Percentiles rank a stretch among this genome's conserved stretches.
Evolutionary conservation across 495 filamentous ascomycete species (phyloP).

Genomic region (Penicillium riverlandense): DNA sequence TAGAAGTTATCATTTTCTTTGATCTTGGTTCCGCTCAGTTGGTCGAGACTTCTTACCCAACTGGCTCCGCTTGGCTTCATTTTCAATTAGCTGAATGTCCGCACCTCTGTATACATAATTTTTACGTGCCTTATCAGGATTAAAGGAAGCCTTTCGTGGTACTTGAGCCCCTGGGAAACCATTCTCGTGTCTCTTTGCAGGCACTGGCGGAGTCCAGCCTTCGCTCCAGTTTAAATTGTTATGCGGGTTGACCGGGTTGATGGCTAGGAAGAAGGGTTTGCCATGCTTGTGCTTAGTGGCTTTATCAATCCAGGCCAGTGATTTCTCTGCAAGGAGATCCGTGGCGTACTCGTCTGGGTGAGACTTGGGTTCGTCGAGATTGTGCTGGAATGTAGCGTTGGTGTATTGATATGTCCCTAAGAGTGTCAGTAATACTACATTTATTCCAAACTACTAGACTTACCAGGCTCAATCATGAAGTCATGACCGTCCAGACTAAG

Average conservation of each 20-base stretch:
- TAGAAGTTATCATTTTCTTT: constrained; percentile 57
- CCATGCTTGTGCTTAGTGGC: constrained; percentile 28
- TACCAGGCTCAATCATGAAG: not conserved
- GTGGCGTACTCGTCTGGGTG: constrained; percentile 42
- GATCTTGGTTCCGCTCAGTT: constrained; percentile 39
- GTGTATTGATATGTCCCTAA: constrained; percentile 52
- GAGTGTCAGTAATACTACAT: too few species aligned
- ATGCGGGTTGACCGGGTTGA: constrained; percentile 56
- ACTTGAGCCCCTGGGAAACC: not conserved
- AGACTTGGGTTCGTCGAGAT: constrained; percentile 41
- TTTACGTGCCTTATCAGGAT: not conserved
- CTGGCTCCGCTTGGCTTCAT: constrained; percentile 49
- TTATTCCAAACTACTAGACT: not conserved
- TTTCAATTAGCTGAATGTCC: too few species aligned
- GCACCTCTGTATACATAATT: too few species aligned
- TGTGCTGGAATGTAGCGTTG: constrained; percentile 51
- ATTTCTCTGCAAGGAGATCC: constrained; percentile 51
- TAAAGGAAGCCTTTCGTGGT: not conserved
- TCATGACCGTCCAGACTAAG: not conserved
- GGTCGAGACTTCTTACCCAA: constrained; percentile 47
- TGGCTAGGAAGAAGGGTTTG: constrained; percentile 56
- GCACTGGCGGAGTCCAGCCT: constrained; percentile 1
- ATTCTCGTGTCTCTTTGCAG: not conserved
- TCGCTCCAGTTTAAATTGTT: constrained; percentile 33
- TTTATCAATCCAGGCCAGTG: constrained; percentile 47